Percentiles rank a stretch among this genome's conserved stretches.
phyloP scores from a whole-genome alignment of 2,329 filamentous ascomycete species.

The Emergomyces africanus region DNA sequence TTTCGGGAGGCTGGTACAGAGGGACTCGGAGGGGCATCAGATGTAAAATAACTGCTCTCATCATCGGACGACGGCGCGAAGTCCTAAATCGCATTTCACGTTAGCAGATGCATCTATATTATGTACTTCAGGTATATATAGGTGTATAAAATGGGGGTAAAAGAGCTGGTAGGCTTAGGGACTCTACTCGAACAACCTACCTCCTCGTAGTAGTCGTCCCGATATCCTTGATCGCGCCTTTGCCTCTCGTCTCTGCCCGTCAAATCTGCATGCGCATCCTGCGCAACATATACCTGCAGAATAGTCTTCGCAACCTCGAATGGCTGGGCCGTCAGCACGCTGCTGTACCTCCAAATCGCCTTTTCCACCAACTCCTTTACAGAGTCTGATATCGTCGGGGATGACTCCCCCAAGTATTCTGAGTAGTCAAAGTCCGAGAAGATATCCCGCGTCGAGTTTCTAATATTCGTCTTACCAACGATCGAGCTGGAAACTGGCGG shows the following conservation, averaged over 20 bases:
- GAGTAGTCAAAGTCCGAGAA: constrained; percentile 87
- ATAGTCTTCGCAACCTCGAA: constrained; percentile 96
- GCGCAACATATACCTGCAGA: constrained; percentile 57
- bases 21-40: constrained; percentile 35
- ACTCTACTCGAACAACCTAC: constrained; percentile 14
- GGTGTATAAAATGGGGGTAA: no score
- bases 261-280: constrained; percentile 23
- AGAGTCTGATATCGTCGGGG: constrained; percentile 61
- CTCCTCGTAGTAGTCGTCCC: constrained; percentile 19
- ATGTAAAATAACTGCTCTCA: constrained; percentile 75
- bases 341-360: constrained; percentile 82
- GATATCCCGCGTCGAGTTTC: constrained; percentile 63
- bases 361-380: constrained; percentile 69
- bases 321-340: constrained; percentile 78
- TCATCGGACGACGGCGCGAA: constrained; percentile 48
- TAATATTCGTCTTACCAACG: constrained; percentile 30
- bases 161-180: background rate
- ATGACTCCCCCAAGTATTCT: constrained; percentile 66
- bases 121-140: background rate
- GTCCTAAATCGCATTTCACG: constrained; percentile 10
- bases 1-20: constrained; percentile 31
- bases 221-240: constrained; percentile 15
- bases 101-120: constrained; percentile 8
- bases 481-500: constrained; percentile 31
- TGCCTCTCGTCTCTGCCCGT: constrained; percentile 19